Percentiles rank a stretch among this genome's conserved stretches.
phyloP scores from a whole-genome alignment of 257 asterid species.

The Lavandula angustifolia region DNA sequence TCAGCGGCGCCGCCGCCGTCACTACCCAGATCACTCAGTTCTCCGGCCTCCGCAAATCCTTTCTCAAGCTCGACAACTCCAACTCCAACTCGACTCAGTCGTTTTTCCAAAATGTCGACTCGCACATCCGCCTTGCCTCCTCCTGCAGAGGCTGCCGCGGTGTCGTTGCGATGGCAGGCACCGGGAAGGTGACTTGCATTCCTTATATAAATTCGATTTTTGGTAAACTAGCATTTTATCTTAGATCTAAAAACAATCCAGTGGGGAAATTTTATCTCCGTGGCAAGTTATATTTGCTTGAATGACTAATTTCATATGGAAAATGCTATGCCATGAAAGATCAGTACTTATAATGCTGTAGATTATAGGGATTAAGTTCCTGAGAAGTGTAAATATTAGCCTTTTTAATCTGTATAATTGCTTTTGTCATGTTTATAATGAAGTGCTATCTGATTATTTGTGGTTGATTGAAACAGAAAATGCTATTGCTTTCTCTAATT shows the following conservation, averaged over 20 bases:
- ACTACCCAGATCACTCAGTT: slow-evolving; percentile 46
- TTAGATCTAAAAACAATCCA: slow-evolving; percentile 38
- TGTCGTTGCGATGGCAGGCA: slow-evolving; percentile 82
- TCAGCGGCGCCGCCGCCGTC: slow-evolving; percentile 45
- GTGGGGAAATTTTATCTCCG: too few relatives aligned
- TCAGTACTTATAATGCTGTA: not conserved
- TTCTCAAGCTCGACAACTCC: slow-evolving; percentile 57
- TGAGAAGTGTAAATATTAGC: too few relatives aligned
- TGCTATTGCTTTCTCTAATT: not conserved
- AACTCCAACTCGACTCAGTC: slow-evolving; percentile 53
- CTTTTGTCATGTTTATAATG: not conserved
- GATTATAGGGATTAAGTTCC: not conserved
- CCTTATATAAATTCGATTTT: not conserved
- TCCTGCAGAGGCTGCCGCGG: slow-evolving; percentile 52
- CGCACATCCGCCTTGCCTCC: slow-evolving; percentile 60
- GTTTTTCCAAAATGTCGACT: slow-evolving; percentile 49
- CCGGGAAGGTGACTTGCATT: slow-evolving; percentile 73
- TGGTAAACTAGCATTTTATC: not conserved
- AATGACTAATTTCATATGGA: slow-evolving; percentile 19
- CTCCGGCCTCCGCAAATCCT: slow-evolving; percentile 72
- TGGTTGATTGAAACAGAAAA: not conserved
- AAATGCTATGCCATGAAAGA: slow-evolving; percentile 1
- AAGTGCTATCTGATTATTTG: not conserved
- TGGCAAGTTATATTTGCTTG: not conserved
- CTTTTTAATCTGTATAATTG: not conserved